Evolutionary conservation across 306 rosid species (phyloP), one percentile per base, ranked within the genome.

Genomic region (Psophocarpus tetragonolobus): DNA sequence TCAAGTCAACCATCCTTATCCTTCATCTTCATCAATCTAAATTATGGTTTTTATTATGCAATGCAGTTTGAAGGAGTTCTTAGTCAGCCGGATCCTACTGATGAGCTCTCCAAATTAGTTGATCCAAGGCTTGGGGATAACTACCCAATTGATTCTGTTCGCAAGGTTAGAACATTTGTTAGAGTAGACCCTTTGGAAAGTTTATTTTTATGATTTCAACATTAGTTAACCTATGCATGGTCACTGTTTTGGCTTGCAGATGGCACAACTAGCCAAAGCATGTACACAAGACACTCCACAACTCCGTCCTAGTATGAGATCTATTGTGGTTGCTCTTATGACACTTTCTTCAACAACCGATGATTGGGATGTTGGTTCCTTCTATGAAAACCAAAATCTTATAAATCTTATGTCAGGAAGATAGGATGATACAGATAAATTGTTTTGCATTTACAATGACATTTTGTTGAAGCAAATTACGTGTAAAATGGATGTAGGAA

Each of bases 271-370:
- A 17, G 99, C 90, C 24, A 91, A 81, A 76, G 97, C 94, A 2
- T 95, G 99, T 42, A 93, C 97, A 3, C 88, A 87, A 8, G 97
- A 92, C 70, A 88, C 86, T 53, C 94, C 96, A 11, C 93, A 95
- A 27, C 83, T 91, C 35, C 97, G 99, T 1, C 97, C 97, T 4
- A 92, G 94, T 84, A 95, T 92, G 99, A 87, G 99, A 84, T 91
- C 96, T 6, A 91, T 95, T 66, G 99, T 95, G 66, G 99, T 95
- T 67, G 99, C 96, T 13, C 87, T 94, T 4, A 92, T 94, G 97
- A 92, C 98, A 76, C 95, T 92, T 60, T 92, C 97, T 41, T 90
- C 97, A 8, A 24, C 87, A 30, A 88, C 96, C 0, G 95, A 89
- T 18, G 93, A 90, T 38, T 94, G 97, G 98, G 98, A 94, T 75